Percentiles rank a stretch among this genome's conserved stretches.
These are phyloP conservation scores for Beta corolliflora DNA, from an alignment of 179 eudicot genomes.

Conservation along the genomic window DNA sequence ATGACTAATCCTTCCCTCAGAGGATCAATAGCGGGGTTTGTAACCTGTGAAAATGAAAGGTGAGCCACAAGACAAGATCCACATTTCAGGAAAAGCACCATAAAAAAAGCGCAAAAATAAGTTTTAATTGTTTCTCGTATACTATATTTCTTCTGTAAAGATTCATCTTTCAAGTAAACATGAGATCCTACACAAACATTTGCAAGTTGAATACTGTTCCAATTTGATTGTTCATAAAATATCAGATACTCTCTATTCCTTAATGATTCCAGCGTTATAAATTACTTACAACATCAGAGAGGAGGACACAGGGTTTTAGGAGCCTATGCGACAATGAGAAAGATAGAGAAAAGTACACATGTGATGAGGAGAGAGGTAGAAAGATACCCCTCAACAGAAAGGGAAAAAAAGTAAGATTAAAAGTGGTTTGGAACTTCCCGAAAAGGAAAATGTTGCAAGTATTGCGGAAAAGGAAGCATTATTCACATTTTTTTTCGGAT, in stretches of 20 bases:
- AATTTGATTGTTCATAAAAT: too few species aligned
- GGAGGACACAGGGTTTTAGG: too few species aligned
- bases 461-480: too few species aligned
- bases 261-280: neutral
- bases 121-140: neutral
- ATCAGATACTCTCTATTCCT: neutral
- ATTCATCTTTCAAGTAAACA: neutral
- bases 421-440: too few species aligned
- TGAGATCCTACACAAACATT: neutral
- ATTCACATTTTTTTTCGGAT: neutral
- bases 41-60: conserved; percentile 55
- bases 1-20: conserved; percentile 96
- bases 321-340: too few species aligned
- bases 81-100: neutral
- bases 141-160: neutral
- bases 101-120: neutral
- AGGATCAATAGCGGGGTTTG: conserved; percentile 99
- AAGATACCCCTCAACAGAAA: too few species aligned
- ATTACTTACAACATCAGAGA: too few species aligned
- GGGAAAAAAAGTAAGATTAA: too few species aligned
- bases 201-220: neutral
- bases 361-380: too few species aligned
- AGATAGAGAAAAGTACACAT: too few species aligned
- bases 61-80: conserved; percentile 17
- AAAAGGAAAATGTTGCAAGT: too few species aligned